Evolutionary conservation across 2,329 filamentous ascomycete species (phyloP).

Genomic region (Venturia effusa): DNA sequence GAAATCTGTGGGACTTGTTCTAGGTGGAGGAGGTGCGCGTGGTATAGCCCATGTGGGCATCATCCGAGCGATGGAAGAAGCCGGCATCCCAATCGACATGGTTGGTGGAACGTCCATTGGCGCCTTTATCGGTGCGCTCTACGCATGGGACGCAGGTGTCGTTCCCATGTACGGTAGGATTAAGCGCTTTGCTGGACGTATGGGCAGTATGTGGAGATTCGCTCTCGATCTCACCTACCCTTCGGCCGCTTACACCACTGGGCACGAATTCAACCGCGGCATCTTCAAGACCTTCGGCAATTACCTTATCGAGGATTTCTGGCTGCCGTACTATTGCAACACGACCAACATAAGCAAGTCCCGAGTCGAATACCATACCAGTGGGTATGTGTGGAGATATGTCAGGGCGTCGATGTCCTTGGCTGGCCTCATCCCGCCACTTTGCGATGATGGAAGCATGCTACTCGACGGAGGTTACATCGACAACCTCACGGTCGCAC

Average conservation of each 20-base stretch:
- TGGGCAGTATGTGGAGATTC: constrained; percentile 99
- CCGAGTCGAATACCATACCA: constrained; percentile 83
- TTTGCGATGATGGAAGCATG: constrained; percentile 97
- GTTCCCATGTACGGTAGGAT: constrained; percentile 94
- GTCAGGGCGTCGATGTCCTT: constrained; percentile 95
- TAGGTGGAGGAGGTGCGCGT: constrained; percentile 85
- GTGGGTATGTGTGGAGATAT: constrained; percentile 95
- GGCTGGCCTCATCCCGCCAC: constrained; percentile 79
- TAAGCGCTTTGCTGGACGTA: constrained; percentile 96
- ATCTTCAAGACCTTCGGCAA: constrained; percentile 98
- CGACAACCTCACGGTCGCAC: constrained; percentile 90
- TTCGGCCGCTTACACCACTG: constrained; percentile 92
- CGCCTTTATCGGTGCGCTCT: constrained; percentile 86
- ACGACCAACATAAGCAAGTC: constrained; percentile 98
- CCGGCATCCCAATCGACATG: constrained; percentile 90
- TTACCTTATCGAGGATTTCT: constrained; percentile 96
- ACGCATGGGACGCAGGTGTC: constrained; percentile 90
- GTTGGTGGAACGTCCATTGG: constrained; percentile 95
- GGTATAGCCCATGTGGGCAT: constrained; percentile 90
- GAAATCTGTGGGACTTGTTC: constrained; percentile 85
- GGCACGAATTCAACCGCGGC: constrained; percentile 96
- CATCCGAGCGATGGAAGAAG: constrained; percentile 89
- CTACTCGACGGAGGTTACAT: constrained; percentile 92
- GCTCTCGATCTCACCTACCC: constrained; percentile 93
- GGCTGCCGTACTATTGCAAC: constrained; percentile 98